Evolutionary conservation across 2,329 filamentous ascomycete species (phyloP), one percentile per base, ranked within the genome.

Genomic region (Plenodomus tracheiphilus): DNA sequence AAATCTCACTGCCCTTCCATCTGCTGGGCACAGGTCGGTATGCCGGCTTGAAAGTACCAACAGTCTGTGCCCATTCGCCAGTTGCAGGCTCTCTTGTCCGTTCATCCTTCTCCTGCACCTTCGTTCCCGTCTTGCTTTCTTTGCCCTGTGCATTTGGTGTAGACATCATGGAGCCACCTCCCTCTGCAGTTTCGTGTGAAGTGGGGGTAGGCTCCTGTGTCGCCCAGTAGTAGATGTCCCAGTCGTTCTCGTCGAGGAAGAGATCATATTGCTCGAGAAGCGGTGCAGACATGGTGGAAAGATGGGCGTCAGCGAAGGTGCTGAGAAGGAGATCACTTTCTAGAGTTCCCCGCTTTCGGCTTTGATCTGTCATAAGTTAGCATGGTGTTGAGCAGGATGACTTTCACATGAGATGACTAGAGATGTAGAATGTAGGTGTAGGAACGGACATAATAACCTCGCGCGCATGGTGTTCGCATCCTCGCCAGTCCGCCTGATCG

Each of bases 221-320:
- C 3, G 89, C 91, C 94, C 94, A 99, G 81, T 99, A 99, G 81
- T 99, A 99, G 54, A 99, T 97, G 72, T 99, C 94, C 94, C 94
- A 99, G 78, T 99, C 94, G 75, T 99, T 99, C 77, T 99, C 94
- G 74, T 99, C 94, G 47, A 99, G 85, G 79, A 99, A 95, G 21
- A 82, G 78, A 72, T 97, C 93, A 78, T 94, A 97, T 74, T 96
- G 84, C 62, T 83, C 75, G 62, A 97, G 85, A 69, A 95, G 88
- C 42, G 79, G 74, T 5, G 78, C 73, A 1, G 82, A 83, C 89
- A 99, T 96, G 53, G 77, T 77, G 37, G 80, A 78, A 18, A 99
- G 85, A 74, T 95, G 81, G 46, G 80, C 78, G 59, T 93, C 85
- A 57, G 94, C 94, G 72, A 99, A 99, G 59, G 94, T 99, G 51